These are phyloP conservation scores for Pseudogymnoascus sp. DNA, from an alignment of 2,329 filamentous ascomycete species.

Conservation along the genomic window DNA sequence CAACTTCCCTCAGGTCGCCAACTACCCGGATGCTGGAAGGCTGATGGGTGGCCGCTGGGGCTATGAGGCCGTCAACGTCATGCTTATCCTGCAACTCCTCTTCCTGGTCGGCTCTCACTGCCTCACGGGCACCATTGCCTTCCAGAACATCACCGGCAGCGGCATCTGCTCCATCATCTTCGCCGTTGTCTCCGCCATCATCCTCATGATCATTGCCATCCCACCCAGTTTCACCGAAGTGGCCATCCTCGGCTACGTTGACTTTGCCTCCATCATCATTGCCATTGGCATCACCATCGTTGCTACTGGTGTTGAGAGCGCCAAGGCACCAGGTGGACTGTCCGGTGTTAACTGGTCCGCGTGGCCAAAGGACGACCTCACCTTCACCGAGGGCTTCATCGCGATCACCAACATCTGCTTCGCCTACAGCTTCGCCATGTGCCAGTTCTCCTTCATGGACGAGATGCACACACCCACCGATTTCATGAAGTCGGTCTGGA, in stretches of 20 bases:
- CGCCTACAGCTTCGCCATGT: constrained; percentile 39
- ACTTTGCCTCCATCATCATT: constrained; percentile 46
- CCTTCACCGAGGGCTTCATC: constrained; percentile 40
- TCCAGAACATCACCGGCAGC: constrained; percentile 48
- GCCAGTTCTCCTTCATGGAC: constrained; percentile 26
- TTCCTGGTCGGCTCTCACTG: constrained; percentile 56
- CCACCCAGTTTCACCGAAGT: constrained; percentile 51
- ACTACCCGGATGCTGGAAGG: constrained; percentile 46
- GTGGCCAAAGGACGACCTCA: constrained; percentile 26
- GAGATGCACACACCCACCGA: constrained; percentile 31
- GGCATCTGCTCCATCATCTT: constrained; percentile 49
- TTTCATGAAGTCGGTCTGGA: constrained; percentile 32
- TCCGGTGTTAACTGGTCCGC: constrained; percentile 18
- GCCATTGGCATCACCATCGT: constrained; percentile 52
- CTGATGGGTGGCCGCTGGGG: constrained; percentile 44
- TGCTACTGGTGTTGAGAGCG: constrained; percentile 38
- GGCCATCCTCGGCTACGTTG: constrained; percentile 46
- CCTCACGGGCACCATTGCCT: constrained; percentile 51
- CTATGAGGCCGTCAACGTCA: constrained; percentile 43
- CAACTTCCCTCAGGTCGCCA: constrained; percentile 21
- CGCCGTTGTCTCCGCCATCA: constrained; percentile 40
- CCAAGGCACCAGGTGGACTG: constrained; percentile 10
- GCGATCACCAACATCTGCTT: constrained; percentile 52
- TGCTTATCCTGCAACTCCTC: constrained; percentile 47
- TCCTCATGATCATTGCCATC: constrained; percentile 46